Conservation (phyloP, 108 stramenopile species). For the Hondaea fermentalgiana region DNA sequence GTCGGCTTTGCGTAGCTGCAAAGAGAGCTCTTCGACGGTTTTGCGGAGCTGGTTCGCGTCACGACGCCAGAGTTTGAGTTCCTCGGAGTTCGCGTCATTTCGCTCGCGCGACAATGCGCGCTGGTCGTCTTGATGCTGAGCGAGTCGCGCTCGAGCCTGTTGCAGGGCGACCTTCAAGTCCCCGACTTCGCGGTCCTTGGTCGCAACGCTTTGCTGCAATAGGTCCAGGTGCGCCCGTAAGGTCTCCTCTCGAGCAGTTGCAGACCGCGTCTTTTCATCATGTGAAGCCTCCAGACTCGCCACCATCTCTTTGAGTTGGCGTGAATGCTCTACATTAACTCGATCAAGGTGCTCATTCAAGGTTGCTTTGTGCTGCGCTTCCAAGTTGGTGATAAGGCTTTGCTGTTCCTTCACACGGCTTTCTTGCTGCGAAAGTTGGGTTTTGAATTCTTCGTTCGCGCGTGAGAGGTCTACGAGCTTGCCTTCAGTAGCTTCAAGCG, state of each 20-base stretch:
- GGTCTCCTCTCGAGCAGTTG: too few relatives aligned
- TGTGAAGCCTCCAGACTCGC: too few relatives aligned
- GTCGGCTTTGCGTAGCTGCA: neutral
- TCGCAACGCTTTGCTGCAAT: neutral
- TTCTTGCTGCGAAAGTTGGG: neutral
- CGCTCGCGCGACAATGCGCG: neutral
- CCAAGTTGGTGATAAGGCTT: too few relatives aligned
- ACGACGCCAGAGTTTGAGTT: neutral
- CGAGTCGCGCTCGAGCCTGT: neutral
- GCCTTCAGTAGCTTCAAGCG: neutral
- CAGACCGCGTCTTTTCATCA: too few relatives aligned
- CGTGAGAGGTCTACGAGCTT: neutral
- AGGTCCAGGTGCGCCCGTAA: too few relatives aligned
- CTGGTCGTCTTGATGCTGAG: neutral
- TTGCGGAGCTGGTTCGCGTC: neutral
- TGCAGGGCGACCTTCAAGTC: neutral
- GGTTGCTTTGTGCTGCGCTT: too few relatives aligned
- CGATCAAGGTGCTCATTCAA: too few relatives aligned
- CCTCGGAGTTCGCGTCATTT: neutral
- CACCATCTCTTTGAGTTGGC: too few relatives aligned
- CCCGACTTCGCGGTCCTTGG: neutral
- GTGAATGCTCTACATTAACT: too few relatives aligned
- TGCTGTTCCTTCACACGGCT: neutral
- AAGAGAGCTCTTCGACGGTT: neutral
- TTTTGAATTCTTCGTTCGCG: neutral